phyloP scores from a whole-genome alignment of 2,329 filamentous ascomycete genomes.

The Sclerotinia borealis region DNA sequence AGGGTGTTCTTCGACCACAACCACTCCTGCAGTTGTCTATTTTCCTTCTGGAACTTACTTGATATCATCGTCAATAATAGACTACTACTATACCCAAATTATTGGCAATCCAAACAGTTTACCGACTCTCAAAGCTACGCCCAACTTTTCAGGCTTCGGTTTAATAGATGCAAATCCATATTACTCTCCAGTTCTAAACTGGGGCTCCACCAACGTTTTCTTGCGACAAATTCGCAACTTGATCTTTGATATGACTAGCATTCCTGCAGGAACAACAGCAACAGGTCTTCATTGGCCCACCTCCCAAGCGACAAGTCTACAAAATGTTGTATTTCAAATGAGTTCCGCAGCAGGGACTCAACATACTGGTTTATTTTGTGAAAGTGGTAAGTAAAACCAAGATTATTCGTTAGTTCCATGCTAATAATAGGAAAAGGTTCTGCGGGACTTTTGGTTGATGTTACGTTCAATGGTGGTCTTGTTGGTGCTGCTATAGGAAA shows the following conservation, averaged over 20 bases:
- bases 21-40: constrained; percentile 37
- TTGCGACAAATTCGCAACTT: constrained; percentile 61
- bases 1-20: constrained; percentile 44
- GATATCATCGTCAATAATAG: constrained; percentile 22
- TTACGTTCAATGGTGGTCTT: constrained; percentile 54
- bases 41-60: constrained; percentile 29
- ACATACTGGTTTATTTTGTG: constrained; percentile 55
- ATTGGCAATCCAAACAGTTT: constrained; percentile 34
- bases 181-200: constrained; percentile 58
- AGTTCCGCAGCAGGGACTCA: constrained; percentile 38
- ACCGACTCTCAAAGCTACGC: constrained; percentile 66
- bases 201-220: constrained; percentile 67
- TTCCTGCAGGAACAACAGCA: constrained; percentile 26
- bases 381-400: constrained; percentile 37
- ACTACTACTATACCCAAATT: constrained; percentile 26
- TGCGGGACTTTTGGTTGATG: constrained; percentile 53
- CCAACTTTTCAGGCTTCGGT: constrained; percentile 66
- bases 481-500: constrained; percentile 55
- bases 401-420: constrained; percentile 33
- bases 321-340: constrained; percentile 57
- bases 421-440: constrained; percentile 35
- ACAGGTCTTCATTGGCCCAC: constrained; percentile 48
- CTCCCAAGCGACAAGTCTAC: constrained; percentile 51
- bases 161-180: constrained; percentile 86
- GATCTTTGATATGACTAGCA: constrained; percentile 48